Evolutionary conservation across 352 stramenopile species (phyloP), one percentile per base, ranked within the genome.

Genomic region (Phytophthora idaei): DNA sequence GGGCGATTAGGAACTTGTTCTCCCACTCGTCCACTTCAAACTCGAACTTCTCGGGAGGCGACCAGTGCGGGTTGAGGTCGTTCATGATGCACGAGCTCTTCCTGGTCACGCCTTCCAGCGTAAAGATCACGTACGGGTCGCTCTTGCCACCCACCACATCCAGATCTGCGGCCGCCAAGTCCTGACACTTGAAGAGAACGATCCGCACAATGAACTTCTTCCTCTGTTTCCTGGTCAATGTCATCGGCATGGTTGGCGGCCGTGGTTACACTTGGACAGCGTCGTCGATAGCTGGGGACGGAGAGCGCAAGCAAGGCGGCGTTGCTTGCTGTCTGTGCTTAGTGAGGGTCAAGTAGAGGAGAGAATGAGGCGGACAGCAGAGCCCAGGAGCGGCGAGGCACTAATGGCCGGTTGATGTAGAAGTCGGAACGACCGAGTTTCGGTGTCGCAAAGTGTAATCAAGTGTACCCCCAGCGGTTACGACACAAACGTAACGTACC

Each of bases 51-150:
- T 92, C 85, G 10, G 84, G 78, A 31, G 84, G 81, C 7, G 72
- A 76, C 85, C 85, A 94, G 54, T 80, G 67, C 55, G 85, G 85
- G 46, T 91, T 90, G 15, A 93, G 63, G 25, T 83, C 67, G 62
- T 89, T 90, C 48, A 59, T 71, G 64, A 91, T 79, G 52, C 75
- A 76, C 45, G 81, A 90, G 68, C 85, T 94, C 71, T 90, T 91
- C 54, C 74, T 72, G 9, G 68, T 85, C 28, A 61, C 44, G 34
- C 76, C 60, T 29, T 66, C 77, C n/a, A 90, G 52, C 27, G 73
- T 69, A 54, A 92, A 89, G 2, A 90, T 73, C 45, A 93, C 85
- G 68, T 91, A 93, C 61, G 81, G 78, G 71, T 91, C 80, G 72
- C 85, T 92, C 71, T 90, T 92, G 62, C 83, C 81, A 31, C 80